Base-by-base conservation (phyloP, 78 protist species). In the Trichosphaerium sp. region DNA sequence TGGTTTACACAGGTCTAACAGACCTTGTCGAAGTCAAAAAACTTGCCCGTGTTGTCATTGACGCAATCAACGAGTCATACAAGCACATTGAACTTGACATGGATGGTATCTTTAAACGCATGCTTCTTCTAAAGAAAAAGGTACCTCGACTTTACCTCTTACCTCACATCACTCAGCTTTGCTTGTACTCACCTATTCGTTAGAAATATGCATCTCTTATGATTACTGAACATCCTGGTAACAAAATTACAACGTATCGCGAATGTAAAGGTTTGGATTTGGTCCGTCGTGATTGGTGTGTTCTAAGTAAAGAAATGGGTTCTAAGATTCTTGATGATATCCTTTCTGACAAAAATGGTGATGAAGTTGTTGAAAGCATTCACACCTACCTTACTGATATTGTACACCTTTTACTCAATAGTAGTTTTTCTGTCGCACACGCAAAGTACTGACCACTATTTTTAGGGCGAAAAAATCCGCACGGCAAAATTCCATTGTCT, bases 241-340 rank as follows among this genome's bases (percentile, higher is more conserved):
- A 35, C 6, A 54, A 54, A 32, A 35, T 32, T 10, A 10, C 61
- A 18, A n/a, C 54, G 18, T 34, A 25, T n/a, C n/a, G 43, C 14
- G 92, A 89, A 39, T 55, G 77, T 35, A 95, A 95, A 80, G 99
- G 99, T 26, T 49, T 97, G 4, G 99, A 96, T 65, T 63, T 94
- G 0, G 98, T 95, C 11, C 83, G 99, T 0, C 79, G 99, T 10
- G 99, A 97, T 66, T 97, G 98, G 97, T 97, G 96, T 65, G 78
- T 51, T 15, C 71, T 96, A 3, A 64, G 97, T 2, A 62, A 75
- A 25, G 63, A 75, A 6, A 75, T 65, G 15, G 90, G 94, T 1
- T 42, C 57, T 35, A 32, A n/a, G 5, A 58, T 88, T 0, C 70
- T 92, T 37, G 90, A 77, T 31, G 64, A 67, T 3, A 75, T 74